Conservation (phyloP, 2,329 filamentous ascomycete genomes). For the Aulographum hederae region DNA sequence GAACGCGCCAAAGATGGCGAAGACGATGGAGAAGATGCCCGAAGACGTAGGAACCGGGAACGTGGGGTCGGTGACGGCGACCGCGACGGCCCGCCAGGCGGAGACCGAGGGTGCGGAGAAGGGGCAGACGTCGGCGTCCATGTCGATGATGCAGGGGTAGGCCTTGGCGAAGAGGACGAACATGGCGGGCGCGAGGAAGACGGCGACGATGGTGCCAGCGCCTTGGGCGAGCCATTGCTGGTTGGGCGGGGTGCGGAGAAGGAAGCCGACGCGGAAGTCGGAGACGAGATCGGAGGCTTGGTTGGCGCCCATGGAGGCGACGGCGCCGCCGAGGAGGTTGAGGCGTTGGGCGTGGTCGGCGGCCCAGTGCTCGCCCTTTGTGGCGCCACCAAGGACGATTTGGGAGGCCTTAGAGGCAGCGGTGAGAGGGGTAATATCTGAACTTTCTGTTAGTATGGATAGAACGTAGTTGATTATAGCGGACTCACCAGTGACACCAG, state of each 20-base stretch:
- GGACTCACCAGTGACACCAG: constrained; percentile 36
- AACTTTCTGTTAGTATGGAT: too few relatives aligned
- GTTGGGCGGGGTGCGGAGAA: constrained; percentile 44
- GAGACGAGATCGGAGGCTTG: constrained; percentile 35
- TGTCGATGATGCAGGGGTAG: constrained; percentile 47
- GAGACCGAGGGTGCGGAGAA: constrained; percentile 45
- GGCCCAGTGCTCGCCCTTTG: constrained; percentile 32
- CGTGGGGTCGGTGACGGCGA: constrained; percentile 38
- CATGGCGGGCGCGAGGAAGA: constrained; percentile 48
- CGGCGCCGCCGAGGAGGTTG: constrained; percentile 45
- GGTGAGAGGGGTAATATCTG: constrained; percentile 46
- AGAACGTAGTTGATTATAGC: too few relatives aligned
- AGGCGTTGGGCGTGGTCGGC: constrained; percentile 38
- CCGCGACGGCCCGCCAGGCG: constrained; percentile 47
- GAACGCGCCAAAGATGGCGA: constrained; percentile 31
- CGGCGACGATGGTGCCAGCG: constrained; percentile 42
- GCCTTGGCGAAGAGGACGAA: constrained; percentile 50
- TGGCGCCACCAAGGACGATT: constrained; percentile 48
- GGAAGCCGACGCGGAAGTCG: constrained; percentile 51
- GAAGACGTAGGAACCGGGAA: constrained; percentile 36
- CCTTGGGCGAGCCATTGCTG: constrained; percentile 50
- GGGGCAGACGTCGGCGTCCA: constrained; percentile 29
- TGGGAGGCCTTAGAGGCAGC: constrained; percentile 51
- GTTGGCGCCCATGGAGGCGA: constrained; percentile 20
- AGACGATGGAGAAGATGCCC: constrained; percentile 39